phyloP scores from a whole-genome alignment of 2,329 filamentous ascomycete genomes.

The Monosporascus sp. region DNA sequence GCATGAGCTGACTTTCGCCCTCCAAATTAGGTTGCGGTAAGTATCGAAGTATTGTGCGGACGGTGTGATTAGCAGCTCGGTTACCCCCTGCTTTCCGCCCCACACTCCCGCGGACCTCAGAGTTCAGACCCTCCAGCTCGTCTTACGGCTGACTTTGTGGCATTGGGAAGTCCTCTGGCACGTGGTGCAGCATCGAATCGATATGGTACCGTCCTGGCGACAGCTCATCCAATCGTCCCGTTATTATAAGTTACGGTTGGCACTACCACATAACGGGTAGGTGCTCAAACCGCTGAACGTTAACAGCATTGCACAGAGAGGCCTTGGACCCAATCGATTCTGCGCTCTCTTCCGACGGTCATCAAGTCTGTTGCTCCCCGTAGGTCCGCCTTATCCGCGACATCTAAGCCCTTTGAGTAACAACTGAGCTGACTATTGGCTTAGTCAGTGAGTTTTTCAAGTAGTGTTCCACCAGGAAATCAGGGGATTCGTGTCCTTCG shows the following conservation, averaged over 20 bases:
- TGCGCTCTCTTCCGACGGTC: conserved; percentile 15
- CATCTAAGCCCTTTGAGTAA: conserved; percentile 15
- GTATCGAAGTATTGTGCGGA: too few species aligned
- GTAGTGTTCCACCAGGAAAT: conserved; percentile 6
- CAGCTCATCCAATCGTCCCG: neutral
- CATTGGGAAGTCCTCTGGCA: too few species aligned
- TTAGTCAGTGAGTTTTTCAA: conserved; percentile 13
- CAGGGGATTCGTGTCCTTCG: conserved; percentile 3
- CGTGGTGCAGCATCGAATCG: neutral
- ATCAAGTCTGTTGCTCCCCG: conserved; percentile 12
- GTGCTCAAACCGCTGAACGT: conserved; percentile 17
- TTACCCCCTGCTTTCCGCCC: too few species aligned
- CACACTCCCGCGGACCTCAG: too few species aligned
- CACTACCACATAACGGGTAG: conserved; percentile 19
- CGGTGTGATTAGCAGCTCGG: too few species aligned
- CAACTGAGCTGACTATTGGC: conserved; percentile 13
- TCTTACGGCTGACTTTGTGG: too few species aligned
- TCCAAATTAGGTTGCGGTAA: too few species aligned
- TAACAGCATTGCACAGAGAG: conserved; percentile 16
- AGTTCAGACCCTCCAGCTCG: too few species aligned
- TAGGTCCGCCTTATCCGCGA: conserved; percentile 9
- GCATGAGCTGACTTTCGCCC: too few species aligned
- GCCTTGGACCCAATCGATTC: conserved; percentile 19
- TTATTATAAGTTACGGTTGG: conserved; percentile 9
- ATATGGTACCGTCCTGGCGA: neutral